Evolutionary conservation across 768 basidiomycete species (phyloP), one percentile per base, ranked within the genome.

Genomic region (Russula griseocarnosa): DNA sequence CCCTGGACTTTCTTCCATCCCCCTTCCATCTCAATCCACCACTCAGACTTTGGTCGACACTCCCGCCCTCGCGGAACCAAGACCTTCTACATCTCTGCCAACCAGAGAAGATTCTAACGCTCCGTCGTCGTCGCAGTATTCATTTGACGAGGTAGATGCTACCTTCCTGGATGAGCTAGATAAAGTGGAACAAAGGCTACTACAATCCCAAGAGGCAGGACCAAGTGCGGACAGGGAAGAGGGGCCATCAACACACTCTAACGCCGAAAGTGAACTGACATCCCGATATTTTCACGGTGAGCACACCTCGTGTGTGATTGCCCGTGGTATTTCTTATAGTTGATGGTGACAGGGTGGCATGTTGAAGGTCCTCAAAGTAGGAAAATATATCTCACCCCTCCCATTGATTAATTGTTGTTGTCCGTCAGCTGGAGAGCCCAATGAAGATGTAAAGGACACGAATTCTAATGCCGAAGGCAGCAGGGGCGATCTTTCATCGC

Each of bases 61-160:
- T 20, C 20, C 36, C 14, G 44, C 7, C 20, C 14, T 20, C 18
- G 9, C 13, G 18, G 26, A 30, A 49, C 38, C 11, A 42, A 30
- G 40, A 13, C 56, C 8, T 22, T 55, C 58, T 36, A 52, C 65
- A 6, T 47, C 61, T 3, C 24, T 14, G 20, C 20, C 20, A 6
- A 55, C 24, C 22, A n/a, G 49, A 9, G 32, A 55, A 20, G 24
- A 40, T 36, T 22, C 53, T 36, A 11, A 0, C 18, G 6, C 18
- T 8, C 3, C 44, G 3, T 36, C 46, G 3, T 36, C 46, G 1
- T 66, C 66, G 5, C 66, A 69, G 18, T 73, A 73, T 58, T 60
- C 62, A 1, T 73, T 63, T 32, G 73, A 74, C 16, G 73, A 74
- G 20, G 26, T 70, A 26, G 72, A 73, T 55, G 63, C 67, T 49